A percentile compares a stretch with the other conserved stretches of the same genome.
Evolutionary conservation across 1,284 basidiomycete genomes (phyloP).

Genomic region (Xerocomus nothofagi): DNA sequence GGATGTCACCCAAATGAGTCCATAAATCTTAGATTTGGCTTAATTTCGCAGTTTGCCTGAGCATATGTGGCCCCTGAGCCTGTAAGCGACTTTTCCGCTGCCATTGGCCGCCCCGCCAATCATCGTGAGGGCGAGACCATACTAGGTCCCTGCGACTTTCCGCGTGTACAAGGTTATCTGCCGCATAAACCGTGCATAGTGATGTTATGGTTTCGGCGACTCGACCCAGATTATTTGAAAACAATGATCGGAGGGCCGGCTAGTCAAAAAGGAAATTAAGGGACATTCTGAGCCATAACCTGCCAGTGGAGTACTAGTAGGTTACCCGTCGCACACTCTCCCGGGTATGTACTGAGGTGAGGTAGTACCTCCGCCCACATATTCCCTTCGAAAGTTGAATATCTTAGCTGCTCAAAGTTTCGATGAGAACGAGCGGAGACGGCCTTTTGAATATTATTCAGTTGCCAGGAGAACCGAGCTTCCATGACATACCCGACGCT

Average conservation of each 20-base stretch:
- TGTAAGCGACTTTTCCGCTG: conserved; percentile 16
- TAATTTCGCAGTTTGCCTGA: conserved; percentile 16
- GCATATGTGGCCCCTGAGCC: conserved; percentile 24
- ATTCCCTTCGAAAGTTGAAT: background rate
- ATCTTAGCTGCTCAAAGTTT: conserved; percentile 20
- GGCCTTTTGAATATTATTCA: background rate
- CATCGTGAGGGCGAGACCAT: background rate
- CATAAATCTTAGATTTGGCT: conserved; percentile 32
- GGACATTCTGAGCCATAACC: background rate
- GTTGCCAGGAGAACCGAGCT: conserved; percentile 13
- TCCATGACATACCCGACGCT: conserved; percentile 11
- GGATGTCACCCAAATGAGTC: conserved; percentile 21
- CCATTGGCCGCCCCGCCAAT: conserved; percentile 11
- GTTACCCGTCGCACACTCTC: background rate
- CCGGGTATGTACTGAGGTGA: background rate
- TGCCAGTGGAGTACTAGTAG: no score
- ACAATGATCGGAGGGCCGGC: background rate
- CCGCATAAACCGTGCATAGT: background rate
- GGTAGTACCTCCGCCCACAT: background rate
- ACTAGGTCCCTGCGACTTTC: background rate
- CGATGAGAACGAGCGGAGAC: background rate
- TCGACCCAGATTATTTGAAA: background rate
- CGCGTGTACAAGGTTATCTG: background rate
- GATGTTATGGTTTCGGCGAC: background rate
- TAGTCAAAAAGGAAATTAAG: conserved; percentile 1